Base-by-base conservation (phyloP, 1,139 yeast species). In the Pichia sp. region DNA sequence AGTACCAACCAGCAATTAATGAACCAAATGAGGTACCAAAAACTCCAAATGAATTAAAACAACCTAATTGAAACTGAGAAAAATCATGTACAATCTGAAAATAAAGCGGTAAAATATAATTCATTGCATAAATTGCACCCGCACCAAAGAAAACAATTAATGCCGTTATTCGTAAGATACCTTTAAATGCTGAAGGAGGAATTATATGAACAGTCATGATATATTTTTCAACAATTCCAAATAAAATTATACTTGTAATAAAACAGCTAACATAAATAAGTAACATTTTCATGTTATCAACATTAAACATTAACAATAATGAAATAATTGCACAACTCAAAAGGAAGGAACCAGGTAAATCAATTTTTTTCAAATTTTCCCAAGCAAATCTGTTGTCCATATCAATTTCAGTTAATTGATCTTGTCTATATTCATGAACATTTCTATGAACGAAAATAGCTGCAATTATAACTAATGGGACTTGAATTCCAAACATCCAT, bases 51-150 rank as follows among this genome's bases (percentile, higher is more conserved):
- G 64, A 48, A 67, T 71, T 39, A 65, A 66, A 52, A 58, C 63
- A 1, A 76, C 85, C 52, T 79, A 70, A 33, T 70, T 73, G 56
- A 70, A 77, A 58, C 25, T 64, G 59, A 11, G 56, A 87, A 71
- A 66, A 89, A 81, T 62, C 79, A 71, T 62, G 83, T 76, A 67
- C 90, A 79, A 57, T 87, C 45, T 64, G 67, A 18, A 62, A 53
- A 47, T 63, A 64, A 10, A 63, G 68, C 11, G 85, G 70, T 34
- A 74, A 54, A 1, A 66, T 54, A 49, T 59, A 61, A 34, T 56
- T 60, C 35, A 56, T 51, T 18, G 63, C 62, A 40, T 57, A 57
- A 39, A 59, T 58, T 31, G 60, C 56, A 55, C 78, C 73, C 0
- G 82, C 71, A 43, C 72, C 73, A 56, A 78, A 75, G 73, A 81